phyloP scores from a whole-genome alignment of 352 stramenopile species.

The Phytophthora sp. region DNA sequence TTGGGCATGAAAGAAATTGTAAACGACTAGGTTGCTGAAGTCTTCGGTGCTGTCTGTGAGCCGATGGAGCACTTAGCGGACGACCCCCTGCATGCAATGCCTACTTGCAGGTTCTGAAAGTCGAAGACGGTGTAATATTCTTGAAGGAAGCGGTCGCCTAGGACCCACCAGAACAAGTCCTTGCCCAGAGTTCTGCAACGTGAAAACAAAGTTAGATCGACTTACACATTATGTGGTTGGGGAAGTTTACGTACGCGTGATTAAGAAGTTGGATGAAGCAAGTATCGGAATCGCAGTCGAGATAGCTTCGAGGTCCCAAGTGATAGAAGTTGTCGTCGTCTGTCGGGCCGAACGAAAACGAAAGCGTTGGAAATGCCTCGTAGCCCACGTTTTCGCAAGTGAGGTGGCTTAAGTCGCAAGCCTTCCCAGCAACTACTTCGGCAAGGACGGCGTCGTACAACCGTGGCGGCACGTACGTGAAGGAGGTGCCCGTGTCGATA shows the following conservation, averaged over 20 bases:
- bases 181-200: conserved; percentile 40
- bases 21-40: no score
- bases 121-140: conserved; percentile 76
- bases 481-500: conserved; percentile 60
- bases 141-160: conserved; percentile 64
- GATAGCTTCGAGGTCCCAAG: conserved; percentile 47
- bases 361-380: conserved; percentile 52
- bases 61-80: conserved; percentile 20
- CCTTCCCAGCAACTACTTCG: conserved; percentile 33
- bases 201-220: background rate
- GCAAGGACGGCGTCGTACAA: conserved; percentile 48
- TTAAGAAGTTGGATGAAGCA: conserved; percentile 59
- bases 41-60: no score
- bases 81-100: conserved; percentile 47
- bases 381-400: conserved; percentile 35
- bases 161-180: conserved; percentile 61
- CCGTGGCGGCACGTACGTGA: conserved; percentile 48
- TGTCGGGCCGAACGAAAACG: conserved; percentile 41
- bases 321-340: conserved; percentile 45
- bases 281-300: conserved; percentile 34
- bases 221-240: background rate
- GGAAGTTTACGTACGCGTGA: conserved; percentile 33
- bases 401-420: conserved; percentile 36
- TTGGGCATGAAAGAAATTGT: background rate
- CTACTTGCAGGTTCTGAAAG: conserved; percentile 45